phyloP scores from a whole-genome alignment of 2,329 filamentous ascomycete genomes.

The Westerdykella sp. region DNA sequence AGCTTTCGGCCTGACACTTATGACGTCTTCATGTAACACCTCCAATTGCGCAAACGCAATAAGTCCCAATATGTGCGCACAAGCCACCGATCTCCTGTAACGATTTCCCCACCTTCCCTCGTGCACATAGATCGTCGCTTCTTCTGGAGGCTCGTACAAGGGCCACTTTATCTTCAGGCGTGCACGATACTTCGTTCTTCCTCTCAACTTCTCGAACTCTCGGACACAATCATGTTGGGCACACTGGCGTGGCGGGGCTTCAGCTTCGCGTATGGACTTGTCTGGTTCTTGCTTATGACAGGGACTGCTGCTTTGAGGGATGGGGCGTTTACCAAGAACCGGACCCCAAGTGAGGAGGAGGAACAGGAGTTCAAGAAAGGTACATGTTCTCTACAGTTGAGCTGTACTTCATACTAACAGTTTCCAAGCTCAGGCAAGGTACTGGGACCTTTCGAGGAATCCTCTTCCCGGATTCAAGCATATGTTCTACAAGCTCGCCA shows the following conservation, averaged over 20 bases:
- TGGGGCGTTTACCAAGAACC: slow-evolving; percentile 21
- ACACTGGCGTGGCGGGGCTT: slow-evolving; percentile 21
- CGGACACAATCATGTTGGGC: slow-evolving; percentile 9
- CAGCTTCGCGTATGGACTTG: slow-evolving; percentile 28
- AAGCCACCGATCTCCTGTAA: no score
- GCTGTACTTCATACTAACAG: neutral
- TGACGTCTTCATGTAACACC: no score
- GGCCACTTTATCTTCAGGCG: no score
- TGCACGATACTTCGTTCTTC: neutral
- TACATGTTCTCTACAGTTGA: slow-evolving; percentile 2
- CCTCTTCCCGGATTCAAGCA: slow-evolving; percentile 44
- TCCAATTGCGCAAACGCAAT: no score
- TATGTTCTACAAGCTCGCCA: slow-evolving; percentile 46
- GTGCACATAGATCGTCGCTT: no score
- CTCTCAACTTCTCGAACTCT: neutral
- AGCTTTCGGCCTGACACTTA: neutral
- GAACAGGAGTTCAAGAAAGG: slow-evolving; percentile 23
- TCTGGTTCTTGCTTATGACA: slow-evolving; percentile 19
- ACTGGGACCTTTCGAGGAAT: slow-evolving; percentile 50
- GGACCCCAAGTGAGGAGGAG: slow-evolving; percentile 20
- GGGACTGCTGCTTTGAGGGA: slow-evolving; percentile 20
- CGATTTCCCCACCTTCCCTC: no score
- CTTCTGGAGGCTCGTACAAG: no score
- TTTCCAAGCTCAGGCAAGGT: slow-evolving; percentile 43
- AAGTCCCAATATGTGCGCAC: no score